These are phyloP conservation scores for Talaromyces sp. DNA, from an alignment of 2,329 filamentous ascomycete species.

Conservation along the genomic window DNA sequence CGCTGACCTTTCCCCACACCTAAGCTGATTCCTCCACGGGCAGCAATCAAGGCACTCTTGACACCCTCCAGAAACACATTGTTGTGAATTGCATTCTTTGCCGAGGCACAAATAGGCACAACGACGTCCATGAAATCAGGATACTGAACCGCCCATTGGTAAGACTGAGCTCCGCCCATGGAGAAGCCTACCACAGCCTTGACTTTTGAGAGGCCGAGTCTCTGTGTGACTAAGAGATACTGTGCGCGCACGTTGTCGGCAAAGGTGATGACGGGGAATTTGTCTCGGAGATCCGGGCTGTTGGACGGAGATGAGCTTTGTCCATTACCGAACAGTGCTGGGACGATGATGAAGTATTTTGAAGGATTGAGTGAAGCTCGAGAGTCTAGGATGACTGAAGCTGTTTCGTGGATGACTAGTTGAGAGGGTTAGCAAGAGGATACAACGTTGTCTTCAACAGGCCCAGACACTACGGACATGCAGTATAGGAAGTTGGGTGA, in stretches of 20 bases:
- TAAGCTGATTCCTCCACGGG: slow-evolving; percentile 41
- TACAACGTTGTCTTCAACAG: background rate
- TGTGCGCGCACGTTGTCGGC: slow-evolving; percentile 68
- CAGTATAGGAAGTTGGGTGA: slow-evolving; percentile 57
- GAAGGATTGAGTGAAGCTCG: slow-evolving; percentile 49
- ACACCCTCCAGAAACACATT: slow-evolving; percentile 63
- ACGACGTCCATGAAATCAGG: slow-evolving; percentile 61
- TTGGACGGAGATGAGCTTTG: slow-evolving; percentile 66
- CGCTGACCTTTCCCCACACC: slow-evolving; percentile 49
- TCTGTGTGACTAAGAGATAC: slow-evolving; percentile 59
- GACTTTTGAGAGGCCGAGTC: slow-evolving; percentile 56
- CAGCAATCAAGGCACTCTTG: slow-evolving; percentile 55
- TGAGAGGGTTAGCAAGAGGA: background rate
- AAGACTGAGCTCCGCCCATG: slow-evolving; percentile 65
- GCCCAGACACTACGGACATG: background rate
- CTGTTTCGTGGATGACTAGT: slow-evolving; percentile 5
- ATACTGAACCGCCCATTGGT: slow-evolving; percentile 59
- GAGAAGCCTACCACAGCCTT: slow-evolving; percentile 63
- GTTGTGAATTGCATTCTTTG: slow-evolving; percentile 62
- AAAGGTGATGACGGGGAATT: slow-evolving; percentile 58
- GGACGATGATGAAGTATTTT: slow-evolving; percentile 64
- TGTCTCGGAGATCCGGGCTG: slow-evolving; percentile 36
- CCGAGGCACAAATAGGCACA: slow-evolving; percentile 62
- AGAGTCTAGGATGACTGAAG: background rate
- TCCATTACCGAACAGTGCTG: slow-evolving; percentile 64